phyloP scores from a whole-genome alignment of 768 basidiomycete species.

The Multifurca ochricompacta region DNA sequence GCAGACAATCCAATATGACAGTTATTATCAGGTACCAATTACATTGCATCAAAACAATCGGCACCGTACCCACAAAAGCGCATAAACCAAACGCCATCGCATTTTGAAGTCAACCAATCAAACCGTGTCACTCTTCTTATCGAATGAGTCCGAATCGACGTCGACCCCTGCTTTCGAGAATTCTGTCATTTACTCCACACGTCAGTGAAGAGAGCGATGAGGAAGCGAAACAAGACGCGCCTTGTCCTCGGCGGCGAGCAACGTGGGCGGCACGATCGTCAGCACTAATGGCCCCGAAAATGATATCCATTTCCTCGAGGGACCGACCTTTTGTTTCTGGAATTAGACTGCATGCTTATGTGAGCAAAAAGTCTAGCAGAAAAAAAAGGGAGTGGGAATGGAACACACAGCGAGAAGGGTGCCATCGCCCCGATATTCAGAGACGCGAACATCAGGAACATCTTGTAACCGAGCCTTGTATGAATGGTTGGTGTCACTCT shows the following conservation, averaged over 20 bases:
- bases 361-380: neutral
- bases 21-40: neutral
- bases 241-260: slow-evolving; percentile 36
- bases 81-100: neutral
- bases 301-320: slow-evolving; percentile 48
- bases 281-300: slow-evolving; percentile 49
- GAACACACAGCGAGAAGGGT: slow-evolving; percentile 51
- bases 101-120: neutral
- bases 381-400: neutral
- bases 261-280: slow-evolving; percentile 51
- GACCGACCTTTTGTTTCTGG: slow-evolving; percentile 36
- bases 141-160: neutral
- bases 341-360: slow-evolving; percentile 26
- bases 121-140: neutral
- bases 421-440: slow-evolving; percentile 69
- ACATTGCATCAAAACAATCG: neutral
- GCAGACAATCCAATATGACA: too few species aligned
- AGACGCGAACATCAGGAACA: slow-evolving; percentile 71
- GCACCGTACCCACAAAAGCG: neutral
- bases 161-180: neutral
- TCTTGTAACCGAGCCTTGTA: slow-evolving; percentile 56
- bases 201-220: neutral
- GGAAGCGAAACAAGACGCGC: slow-evolving; percentile 9
- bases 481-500: slow-evolving; percentile 63
- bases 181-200: neutral